Evolutionary conservation across 2,329 filamentous ascomycete species (phyloP).

Genomic region (Calonectria henricotiae): DNA sequence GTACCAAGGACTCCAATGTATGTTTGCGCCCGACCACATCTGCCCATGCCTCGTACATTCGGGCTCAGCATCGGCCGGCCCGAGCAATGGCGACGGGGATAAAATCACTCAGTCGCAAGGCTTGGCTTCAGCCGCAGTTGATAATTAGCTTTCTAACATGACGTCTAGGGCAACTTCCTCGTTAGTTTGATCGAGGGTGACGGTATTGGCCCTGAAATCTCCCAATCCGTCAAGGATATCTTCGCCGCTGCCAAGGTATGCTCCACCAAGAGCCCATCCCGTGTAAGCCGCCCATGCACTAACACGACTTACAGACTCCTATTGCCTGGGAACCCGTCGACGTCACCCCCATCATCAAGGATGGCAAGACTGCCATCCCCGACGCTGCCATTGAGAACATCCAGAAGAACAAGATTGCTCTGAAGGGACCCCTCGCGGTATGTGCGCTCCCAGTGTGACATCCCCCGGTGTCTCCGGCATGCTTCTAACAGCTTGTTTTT

Average conservation of each 20-base stretch:
- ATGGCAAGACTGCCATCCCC: conserved; percentile 96
- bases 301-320: conserved; percentile 74
- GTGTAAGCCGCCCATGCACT: conserved; percentile 43
- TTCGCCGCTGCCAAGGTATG: conserved; percentile 93
- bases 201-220: conserved; percentile 98
- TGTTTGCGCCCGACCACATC: conserved; percentile 58
- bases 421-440: conserved; percentile 98
- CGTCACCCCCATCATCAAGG: conserved; percentile 92
- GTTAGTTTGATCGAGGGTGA: conserved; percentile 99
- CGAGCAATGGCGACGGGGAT: conserved; percentile 51
- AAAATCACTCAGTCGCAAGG: conserved; percentile 63
- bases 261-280: conserved; percentile 42
- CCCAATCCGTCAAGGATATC: conserved; percentile 98
- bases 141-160: conserved; percentile 50
- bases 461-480: conserved; percentile 27
- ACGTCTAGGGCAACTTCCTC: conserved; percentile 87
- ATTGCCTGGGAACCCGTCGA: conserved; percentile 98
- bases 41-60: conserved; percentile 14
- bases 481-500: conserved; percentile 37
- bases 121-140: conserved; percentile 41
- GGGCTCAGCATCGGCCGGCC: conserved; percentile 48
- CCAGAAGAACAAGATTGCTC: conserved; percentile 94
- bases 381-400: conserved; percentile 95
- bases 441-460: conserved; percentile 55
- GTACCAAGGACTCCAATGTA: conserved; percentile 90